phyloP scores from a whole-genome alignment of 2,329 filamentous ascomycete species.

The Cladosporium phlei region DNA sequence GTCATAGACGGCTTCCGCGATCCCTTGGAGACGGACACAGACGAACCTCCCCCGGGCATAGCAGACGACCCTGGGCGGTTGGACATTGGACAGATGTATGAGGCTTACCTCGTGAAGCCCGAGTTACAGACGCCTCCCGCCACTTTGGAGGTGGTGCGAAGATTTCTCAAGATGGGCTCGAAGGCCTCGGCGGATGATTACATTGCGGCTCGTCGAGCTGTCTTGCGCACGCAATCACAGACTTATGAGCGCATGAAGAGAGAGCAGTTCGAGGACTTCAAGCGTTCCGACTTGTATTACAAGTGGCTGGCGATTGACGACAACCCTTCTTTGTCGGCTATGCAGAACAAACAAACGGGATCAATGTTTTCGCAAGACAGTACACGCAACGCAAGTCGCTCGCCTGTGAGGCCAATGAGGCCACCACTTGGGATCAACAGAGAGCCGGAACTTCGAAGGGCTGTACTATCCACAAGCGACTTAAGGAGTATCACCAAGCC shows the following conservation, averaged over 20 bases:
- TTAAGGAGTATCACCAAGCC: conserved; percentile 45
- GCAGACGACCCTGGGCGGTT: conserved; percentile 73
- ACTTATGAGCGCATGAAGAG: conserved; percentile 81
- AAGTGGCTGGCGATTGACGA: conserved; percentile 92
- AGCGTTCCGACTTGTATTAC: conserved; percentile 88
- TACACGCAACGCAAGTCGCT: conserved; percentile 15
- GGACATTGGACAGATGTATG: conserved; percentile 86
- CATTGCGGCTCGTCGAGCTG: conserved; percentile 71
- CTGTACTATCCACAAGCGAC: conserved; percentile 59
- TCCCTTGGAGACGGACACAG: conserved; percentile 80
- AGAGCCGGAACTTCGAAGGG: conserved; percentile 51
- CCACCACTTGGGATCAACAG: conserved; percentile 23
- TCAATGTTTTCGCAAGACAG: conserved; percentile 17
- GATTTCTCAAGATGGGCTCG: conserved; percentile 74
- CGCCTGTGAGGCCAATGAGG: conserved; percentile 19
- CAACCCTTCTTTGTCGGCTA: conserved; percentile 30
- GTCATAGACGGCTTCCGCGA: conserved; percentile 96
- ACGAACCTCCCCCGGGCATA: conserved; percentile 50
- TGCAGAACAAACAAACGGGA: conserved; percentile 15
- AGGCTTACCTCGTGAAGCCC: conserved; percentile 76
- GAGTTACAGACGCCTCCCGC: conserved; percentile 73
- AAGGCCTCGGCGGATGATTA: conserved; percentile 77
- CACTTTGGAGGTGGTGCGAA: conserved; percentile 64
- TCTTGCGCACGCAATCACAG: conserved; percentile 75
- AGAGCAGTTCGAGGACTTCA: conserved; percentile 77